A percentile compares a stretch with the other conserved stretches of the same genome.
Evolutionary conservation across 176 grass and related monocot species (phyloP).

Genomic region (Dendrocalamus sinicus): DNA sequence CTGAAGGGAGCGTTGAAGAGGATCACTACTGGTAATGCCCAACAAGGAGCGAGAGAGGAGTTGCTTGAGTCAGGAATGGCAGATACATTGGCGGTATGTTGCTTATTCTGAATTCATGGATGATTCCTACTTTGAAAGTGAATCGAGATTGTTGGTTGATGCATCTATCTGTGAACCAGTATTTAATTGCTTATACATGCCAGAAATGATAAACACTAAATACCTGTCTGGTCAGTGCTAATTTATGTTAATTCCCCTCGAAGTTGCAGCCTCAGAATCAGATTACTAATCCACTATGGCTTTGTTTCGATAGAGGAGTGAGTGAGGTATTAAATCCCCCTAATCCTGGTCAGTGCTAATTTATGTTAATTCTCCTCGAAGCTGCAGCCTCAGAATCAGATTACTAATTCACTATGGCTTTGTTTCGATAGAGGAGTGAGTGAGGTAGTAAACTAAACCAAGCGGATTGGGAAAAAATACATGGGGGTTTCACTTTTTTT

Average conservation of each 20-base stretch:
- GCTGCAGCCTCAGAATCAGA: neutral
- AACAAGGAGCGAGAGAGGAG: slow-evolving; percentile 74
- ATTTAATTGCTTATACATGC: slow-evolving; percentile 11
- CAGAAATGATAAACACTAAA: neutral
- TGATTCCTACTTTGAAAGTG: neutral
- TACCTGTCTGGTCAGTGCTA: neutral
- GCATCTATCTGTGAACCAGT: neutral
- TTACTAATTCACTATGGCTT: neutral
- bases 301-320: neutral
- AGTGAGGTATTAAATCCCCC: too few relatives aligned
- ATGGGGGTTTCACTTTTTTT: neutral
- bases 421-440: neutral
- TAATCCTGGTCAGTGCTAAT: neutral
- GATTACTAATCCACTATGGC: neutral
- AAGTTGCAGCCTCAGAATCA: neutral
- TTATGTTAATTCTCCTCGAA: neutral
- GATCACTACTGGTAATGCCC: slow-evolving; percentile 53
- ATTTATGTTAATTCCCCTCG: neutral
- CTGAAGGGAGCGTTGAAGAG: slow-evolving; percentile 80
- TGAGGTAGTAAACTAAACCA: slow-evolving; percentile 2
- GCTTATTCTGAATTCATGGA: slow-evolving; percentile 12
- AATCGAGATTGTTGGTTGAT: neutral
- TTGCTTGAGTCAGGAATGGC: slow-evolving; percentile 86
- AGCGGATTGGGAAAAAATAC: neutral
- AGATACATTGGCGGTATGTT: slow-evolving; percentile 70